Evolutionary conservation across 164 flowering plant species (phyloP).

Genomic region (Macadamia tetraphylla): DNA sequence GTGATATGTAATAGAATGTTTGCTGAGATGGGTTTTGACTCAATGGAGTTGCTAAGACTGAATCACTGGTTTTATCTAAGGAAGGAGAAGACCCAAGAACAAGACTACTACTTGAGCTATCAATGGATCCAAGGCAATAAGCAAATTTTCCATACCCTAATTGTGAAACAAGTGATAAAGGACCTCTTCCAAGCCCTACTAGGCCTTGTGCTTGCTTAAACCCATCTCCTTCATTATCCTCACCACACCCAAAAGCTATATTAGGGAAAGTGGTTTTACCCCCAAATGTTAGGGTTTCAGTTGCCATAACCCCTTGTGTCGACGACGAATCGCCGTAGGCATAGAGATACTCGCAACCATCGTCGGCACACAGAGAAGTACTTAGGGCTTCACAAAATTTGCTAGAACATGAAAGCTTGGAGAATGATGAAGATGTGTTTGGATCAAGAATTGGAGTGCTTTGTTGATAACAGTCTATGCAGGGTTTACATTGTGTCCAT

Average conservation of each 20-base stretch:
- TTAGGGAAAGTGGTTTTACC: conserved; percentile 21
- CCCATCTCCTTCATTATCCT: conserved; percentile 65
- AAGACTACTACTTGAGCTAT: conserved; percentile 42
- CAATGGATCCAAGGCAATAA: conserved; percentile 70
- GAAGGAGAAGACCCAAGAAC: conserved; percentile 55
- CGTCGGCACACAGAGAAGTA: conserved; percentile 29
- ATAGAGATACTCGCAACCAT: conserved; percentile 60
- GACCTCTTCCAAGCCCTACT: conserved; percentile 88
- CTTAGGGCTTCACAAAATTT: conserved; percentile 51
- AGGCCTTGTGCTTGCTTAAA: conserved; percentile 64
- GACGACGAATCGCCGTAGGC: conserved; percentile 73
- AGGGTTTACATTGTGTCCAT: conserved; percentile 92
- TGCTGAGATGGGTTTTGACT: conserved; percentile 54
- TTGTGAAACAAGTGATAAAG: conserved; percentile 77
- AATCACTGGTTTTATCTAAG: conserved; percentile 4
- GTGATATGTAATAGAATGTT: conserved; percentile 61
- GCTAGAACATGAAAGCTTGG: conserved; percentile 47
- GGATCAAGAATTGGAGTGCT: conserved; percentile 71
- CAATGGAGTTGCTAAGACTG: conserved; percentile 41
- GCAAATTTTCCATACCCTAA: conserved; percentile 62
- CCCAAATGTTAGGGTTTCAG: conserved; percentile 67
- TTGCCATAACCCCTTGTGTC: conserved; percentile 58
- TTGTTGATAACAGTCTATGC: conserved; percentile 49
- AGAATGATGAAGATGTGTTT: conserved; percentile 50
- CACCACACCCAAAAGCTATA: conserved; percentile 80